Evolutionary conservation across 2,329 filamentous ascomycete genomes (phyloP).

Genomic region (Helotiales sp.): DNA sequence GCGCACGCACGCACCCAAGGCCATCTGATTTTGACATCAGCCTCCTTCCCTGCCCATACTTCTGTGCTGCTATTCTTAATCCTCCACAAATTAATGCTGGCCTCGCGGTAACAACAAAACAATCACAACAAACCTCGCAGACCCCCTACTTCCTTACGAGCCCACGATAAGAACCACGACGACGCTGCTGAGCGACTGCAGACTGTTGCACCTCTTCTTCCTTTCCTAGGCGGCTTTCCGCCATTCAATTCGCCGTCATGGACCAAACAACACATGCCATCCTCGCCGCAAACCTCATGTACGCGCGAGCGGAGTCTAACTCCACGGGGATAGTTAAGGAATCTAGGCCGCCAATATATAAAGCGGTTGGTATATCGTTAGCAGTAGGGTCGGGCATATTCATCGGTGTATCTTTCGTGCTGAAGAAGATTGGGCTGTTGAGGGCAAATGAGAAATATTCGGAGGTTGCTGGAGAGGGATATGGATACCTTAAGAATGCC

Average conservation of each 20-base stretch:
- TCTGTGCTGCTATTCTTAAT: slow-evolving; percentile 16
- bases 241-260: slow-evolving; percentile 42
- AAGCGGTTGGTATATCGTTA: slow-evolving; percentile 83
- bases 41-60: slow-evolving; percentile 24
- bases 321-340: slow-evolving; percentile 33
- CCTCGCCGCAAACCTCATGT: slow-evolving; percentile 48
- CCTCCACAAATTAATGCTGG: slow-evolving; percentile 7
- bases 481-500: slow-evolving; percentile 92
- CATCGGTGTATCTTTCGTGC: slow-evolving; percentile 91
- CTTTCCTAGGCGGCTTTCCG: slow-evolving; percentile 23
- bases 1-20: background rate
- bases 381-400: slow-evolving; percentile 88
- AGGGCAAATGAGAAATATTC: slow-evolving; percentile 96
- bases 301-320: slow-evolving; percentile 51
- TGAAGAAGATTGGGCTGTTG: slow-evolving; percentile 92
- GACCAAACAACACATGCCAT: slow-evolving; percentile 47
- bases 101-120: slow-evolving; percentile 19
- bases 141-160: background rate
- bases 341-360: slow-evolving; percentile 60
- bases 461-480: slow-evolving; percentile 93
- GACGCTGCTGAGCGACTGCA: slow-evolving; percentile 25
- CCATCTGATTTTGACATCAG: slow-evolving; percentile 24
- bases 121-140: slow-evolving; percentile 10
- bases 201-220: slow-evolving; percentile 12
- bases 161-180: slow-evolving; percentile 16